phyloP scores from a whole-genome alignment of 169 alveolate genomes.

The Eimeria falciformis region DNA sequence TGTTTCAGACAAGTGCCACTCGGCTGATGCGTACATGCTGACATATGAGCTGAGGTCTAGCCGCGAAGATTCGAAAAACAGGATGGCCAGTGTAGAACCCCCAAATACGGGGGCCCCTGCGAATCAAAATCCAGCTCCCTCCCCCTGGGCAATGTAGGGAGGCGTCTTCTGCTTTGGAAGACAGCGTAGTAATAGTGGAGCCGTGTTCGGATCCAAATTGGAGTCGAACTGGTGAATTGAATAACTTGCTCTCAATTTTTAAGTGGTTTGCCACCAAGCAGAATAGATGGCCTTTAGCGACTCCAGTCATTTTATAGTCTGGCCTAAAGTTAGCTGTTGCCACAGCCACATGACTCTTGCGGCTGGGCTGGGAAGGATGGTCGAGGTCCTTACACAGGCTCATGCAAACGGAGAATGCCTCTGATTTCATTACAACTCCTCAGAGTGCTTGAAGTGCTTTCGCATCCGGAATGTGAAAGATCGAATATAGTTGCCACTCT shows the following conservation, averaged over 20 bases:
- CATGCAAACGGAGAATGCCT: too few species aligned
- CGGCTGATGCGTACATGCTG: slow-evolving; percentile 70
- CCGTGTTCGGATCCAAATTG: background rate
- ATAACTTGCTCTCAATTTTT: background rate
- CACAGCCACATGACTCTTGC: too few species aligned
- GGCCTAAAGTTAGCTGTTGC: background rate
- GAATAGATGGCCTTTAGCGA: background rate
- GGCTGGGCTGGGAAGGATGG: too few species aligned
- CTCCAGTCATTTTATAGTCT: background rate
- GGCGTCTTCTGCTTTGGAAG: background rate
- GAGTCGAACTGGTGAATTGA: background rate
- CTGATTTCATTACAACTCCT: background rate
- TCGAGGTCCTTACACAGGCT: too few species aligned
- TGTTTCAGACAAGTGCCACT: slow-evolving; percentile 44
- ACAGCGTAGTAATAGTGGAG: background rate
- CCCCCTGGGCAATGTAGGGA: background rate
- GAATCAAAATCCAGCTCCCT: background rate
- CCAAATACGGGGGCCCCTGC: background rate
- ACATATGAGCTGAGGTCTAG: slow-evolving; percentile 28
- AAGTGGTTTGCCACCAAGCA: background rate
- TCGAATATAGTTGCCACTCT: slow-evolving; percentile 51
- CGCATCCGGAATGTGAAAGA: slow-evolving; percentile 50
- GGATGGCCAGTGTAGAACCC: background rate
- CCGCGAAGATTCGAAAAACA: background rate
- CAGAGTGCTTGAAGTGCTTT: background rate